phyloP scores from a whole-genome alignment of 257 asterid species.

The Nemophila menziesii region DNA sequence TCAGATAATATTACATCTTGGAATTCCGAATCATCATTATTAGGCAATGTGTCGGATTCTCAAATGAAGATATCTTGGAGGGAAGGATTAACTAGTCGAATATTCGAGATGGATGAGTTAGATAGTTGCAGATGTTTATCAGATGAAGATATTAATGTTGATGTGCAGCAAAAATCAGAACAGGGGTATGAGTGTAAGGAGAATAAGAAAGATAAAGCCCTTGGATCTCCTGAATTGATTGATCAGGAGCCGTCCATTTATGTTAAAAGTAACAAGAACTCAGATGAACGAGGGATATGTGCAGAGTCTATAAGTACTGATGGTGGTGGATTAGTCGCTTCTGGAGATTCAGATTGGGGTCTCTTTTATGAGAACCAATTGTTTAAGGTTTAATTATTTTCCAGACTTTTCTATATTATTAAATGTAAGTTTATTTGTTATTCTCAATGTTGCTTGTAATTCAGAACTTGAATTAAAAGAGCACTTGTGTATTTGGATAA shows the following conservation, averaged over 20 bases:
- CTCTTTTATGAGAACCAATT: conserved; percentile 23
- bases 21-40: conserved; percentile 32
- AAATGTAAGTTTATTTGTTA: conserved; percentile 9
- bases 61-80: conserved; percentile 70
- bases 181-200: conserved; percentile 14
- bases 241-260: conserved; percentile 37
- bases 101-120: conserved; percentile 31
- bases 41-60: conserved; percentile 34
- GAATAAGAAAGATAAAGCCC: conserved; percentile 13
- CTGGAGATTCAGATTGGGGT: conserved; percentile 71
- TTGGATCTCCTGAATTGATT: conserved; percentile 30
- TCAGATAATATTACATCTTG: conserved; percentile 35
- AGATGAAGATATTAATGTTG: conserved; percentile 41
- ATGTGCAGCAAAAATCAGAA: conserved; percentile 9
- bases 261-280: conserved; percentile 22
- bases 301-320: conserved; percentile 73
- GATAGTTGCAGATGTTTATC: conserved; percentile 67
- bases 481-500: not conserved
- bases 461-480: not conserved
- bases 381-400: conserved; percentile 18
- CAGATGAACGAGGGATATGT: conserved; percentile 11
- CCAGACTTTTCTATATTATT: not conserved
- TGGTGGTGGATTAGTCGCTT: conserved; percentile 54
- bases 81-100: conserved; percentile 31
- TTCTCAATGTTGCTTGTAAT: not conserved